Percentiles rank a stretch among this genome's conserved stretches.
phyloP scores from a whole-genome alignment of 1,139 yeast species.

The Suhomyces choctaworum region DNA sequence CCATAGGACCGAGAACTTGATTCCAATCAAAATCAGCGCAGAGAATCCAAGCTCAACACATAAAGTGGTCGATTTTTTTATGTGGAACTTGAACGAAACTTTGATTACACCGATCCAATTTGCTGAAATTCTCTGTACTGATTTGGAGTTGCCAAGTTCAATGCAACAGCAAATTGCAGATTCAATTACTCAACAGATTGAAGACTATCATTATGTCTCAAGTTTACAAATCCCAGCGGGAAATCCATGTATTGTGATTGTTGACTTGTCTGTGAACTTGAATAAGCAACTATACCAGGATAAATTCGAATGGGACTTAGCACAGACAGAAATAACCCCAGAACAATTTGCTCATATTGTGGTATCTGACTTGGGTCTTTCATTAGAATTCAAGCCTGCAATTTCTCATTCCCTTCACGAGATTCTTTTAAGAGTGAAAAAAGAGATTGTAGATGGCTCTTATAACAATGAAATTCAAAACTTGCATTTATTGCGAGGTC shows the following conservation, averaged over 20 bases:
- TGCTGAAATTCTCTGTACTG: conserved; percentile 76
- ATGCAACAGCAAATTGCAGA: conserved; percentile 67
- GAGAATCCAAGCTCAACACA: conserved; percentile 63
- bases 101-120: conserved; percentile 81
- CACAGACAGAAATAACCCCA: conserved; percentile 67
- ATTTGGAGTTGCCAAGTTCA: conserved; percentile 71
- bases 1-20: conserved; percentile 44
- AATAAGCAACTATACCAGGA: conserved; percentile 87
- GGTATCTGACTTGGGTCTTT: conserved; percentile 80
- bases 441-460: conserved; percentile 82
- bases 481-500: conserved; percentile 45
- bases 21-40: conserved; percentile 77
- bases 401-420: conserved; percentile 89
- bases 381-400: conserved; percentile 86
- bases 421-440: conserved; percentile 68
- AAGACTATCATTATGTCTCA: conserved; percentile 60
- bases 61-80: conserved; percentile 74
- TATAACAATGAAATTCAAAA: conserved; percentile 50
- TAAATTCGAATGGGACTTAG: conserved; percentile 91
- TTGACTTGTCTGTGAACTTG: conserved; percentile 79
- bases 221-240: conserved; percentile 65
- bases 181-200: conserved; percentile 76
- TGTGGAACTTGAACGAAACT: conserved; percentile 87
- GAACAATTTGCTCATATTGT: conserved; percentile 80
- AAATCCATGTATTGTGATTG: conserved; percentile 70